Base-by-base conservation (phyloP, 2,329 filamentous ascomycete species). In the Botryosphaeria dothidea region DNA sequence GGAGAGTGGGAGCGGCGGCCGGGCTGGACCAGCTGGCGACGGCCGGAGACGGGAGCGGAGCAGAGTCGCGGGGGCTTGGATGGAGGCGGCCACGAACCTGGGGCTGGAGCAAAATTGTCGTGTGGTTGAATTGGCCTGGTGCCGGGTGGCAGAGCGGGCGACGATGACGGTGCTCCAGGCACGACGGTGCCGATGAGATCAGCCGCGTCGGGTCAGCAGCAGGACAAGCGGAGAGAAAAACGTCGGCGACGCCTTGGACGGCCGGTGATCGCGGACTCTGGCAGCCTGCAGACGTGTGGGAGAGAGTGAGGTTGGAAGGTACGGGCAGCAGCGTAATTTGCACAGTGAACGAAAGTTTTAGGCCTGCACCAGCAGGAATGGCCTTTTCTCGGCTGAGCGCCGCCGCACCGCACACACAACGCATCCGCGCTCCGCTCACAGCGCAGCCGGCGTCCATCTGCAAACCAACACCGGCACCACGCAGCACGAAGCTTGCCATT, bases 161-260 rank as follows among this genome's bases (percentile, higher is more conserved):
- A 57, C 62, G 62, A 57, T 64, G 62, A 64, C 51, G 62, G 62
- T 64, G 61, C 61, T 64, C 48, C 51, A 64, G 49, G 61, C 61
- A 56, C 61, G 61, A 64, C 60, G 11, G 15, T 23, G 25, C 57
- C 61, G 48, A 64, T 45, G 43, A 57, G 62, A 57, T 57, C 41
- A 57, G 52, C 62, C 38, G 62, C 41, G 51, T 43, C 31, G 51
- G 52, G 52, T 64, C 51, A 57, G 62, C 51, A 58, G 62, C 51
- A 64, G 43, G 43, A 57, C 61, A 36, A 64, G 62, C 31, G 21
- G 51, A 27, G 46, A 60, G 41, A 41, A 34, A 60, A 60, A 60
- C 56, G 56, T 60, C 56, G 56, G 56, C 56, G 56, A 46, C 56
- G 56, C 56, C 56, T 45, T 45, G 56, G 56, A 60, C 56, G 56